These are phyloP conservation scores for Ascobolus immersus DNA, from an alignment of 495 filamentous ascomycete genomes.

Conservation along the genomic window DNA sequence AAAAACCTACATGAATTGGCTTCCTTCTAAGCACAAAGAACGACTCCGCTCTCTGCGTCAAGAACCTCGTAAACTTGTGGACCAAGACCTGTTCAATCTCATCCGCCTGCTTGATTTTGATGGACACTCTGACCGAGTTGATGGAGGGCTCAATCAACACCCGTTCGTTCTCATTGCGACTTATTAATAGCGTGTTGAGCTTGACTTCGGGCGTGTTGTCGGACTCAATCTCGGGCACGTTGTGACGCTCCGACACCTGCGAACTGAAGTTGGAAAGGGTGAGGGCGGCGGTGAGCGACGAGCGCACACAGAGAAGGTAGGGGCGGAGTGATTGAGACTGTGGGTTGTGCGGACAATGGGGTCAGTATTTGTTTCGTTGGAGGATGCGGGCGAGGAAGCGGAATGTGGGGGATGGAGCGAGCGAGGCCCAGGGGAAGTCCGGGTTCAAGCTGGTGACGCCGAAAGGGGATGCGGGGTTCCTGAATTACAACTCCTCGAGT, in stretches of 20 bases:
- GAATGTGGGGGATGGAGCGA: too few relatives aligned
- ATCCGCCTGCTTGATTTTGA: constrained; percentile 97
- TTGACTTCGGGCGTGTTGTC: constrained; percentile 75
- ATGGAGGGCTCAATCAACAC: constrained; percentile 84
- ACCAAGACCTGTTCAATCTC: constrained; percentile 95
- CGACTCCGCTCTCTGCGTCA: constrained; percentile 85
- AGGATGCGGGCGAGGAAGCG: too few relatives aligned
- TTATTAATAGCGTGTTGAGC: constrained; percentile 68
- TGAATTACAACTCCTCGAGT: too few relatives aligned
- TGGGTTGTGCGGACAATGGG: too few relatives aligned
- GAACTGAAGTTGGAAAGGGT: constrained; percentile 94
- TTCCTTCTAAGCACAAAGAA: constrained; percentile 94
- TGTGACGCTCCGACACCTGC: constrained; percentile 83
- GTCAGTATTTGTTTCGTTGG: too few relatives aligned
- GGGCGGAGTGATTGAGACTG: too few relatives aligned
- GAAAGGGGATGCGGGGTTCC: too few relatives aligned
- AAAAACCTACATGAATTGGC: constrained; percentile 50
- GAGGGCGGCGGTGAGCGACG: constrained; percentile 48
- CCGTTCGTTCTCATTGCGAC: constrained; percentile 83
- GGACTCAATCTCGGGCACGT: constrained; percentile 93
- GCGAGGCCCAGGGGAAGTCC: too few relatives aligned
- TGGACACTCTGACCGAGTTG: constrained; percentile 85
- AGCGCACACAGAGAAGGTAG: too few relatives aligned
- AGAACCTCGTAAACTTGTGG: constrained; percentile 90
- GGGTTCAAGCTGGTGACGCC: too few relatives aligned